These are phyloP conservation scores for Zygotorulaspora chibaensis DNA, from an alignment of 805 yeast species.

Conservation along the genomic window DNA sequence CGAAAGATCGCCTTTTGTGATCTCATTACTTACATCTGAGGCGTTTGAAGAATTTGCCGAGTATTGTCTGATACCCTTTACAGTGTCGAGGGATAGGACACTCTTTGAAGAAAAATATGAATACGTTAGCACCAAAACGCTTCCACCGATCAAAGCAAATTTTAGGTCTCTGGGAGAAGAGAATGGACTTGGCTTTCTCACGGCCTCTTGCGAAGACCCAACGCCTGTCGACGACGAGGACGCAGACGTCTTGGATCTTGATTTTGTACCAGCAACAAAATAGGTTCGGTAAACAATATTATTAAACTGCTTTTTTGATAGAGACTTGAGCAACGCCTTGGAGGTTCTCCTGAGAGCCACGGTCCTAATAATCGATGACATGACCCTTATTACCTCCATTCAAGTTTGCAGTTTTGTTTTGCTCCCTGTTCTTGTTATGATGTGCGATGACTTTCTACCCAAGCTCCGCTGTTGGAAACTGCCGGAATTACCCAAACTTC, in stretches of 20 bases:
- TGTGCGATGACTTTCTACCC: too few species aligned
- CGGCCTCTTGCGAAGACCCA: constrained; percentile 1
- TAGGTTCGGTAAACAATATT: constrained; percentile 18
- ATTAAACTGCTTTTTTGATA: constrained; percentile 18
- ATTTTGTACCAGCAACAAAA: constrained; percentile 4
- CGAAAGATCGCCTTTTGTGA: background rate
- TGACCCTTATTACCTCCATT: too few species aligned
- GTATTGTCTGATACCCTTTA: constrained; percentile 27
- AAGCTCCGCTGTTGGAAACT: too few species aligned
- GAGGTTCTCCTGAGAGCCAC: constrained; percentile 16
- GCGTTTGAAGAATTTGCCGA: constrained; percentile 9
- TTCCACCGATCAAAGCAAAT: constrained; percentile 15
- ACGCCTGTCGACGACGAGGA: background rate
- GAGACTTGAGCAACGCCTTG: constrained; percentile 16
- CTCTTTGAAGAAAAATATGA: constrained; percentile 16
- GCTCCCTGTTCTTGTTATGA: background rate
- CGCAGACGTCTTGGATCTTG: background rate
- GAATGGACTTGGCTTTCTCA: constrained; percentile 4
- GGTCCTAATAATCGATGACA: constrained; percentile 16
- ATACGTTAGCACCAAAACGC: constrained; percentile 18
- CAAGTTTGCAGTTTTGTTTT: too few species aligned
- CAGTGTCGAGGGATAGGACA: constrained; percentile 25
- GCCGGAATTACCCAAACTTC: too few species aligned
- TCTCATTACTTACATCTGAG: background rate
- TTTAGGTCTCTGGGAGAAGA: constrained; percentile 11